Evolutionary conservation across 1,139 yeast genomes (phyloP), one percentile per base, ranked within the genome.

Genomic region (Lodderomyces elongisporus): DNA sequence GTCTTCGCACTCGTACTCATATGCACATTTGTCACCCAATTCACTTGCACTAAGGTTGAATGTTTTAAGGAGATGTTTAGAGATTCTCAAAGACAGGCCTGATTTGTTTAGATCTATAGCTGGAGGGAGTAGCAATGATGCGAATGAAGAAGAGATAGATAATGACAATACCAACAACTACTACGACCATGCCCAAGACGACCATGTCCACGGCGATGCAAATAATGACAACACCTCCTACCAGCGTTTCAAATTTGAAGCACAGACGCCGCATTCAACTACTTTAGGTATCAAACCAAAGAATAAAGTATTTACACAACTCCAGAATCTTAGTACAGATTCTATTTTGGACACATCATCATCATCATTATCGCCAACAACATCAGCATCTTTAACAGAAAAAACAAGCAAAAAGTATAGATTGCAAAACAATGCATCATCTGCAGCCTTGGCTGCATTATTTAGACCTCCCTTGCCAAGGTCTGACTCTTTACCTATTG

Each of bases 1-100:
- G 50, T 82, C 93, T 8, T 74, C 93, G 2, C 91, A 84, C 51
- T 83, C 95, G 2, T 85, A 83, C 50, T 84, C 94, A 0, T 85
- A 85, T 54, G 88, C 93, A 4, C 85, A 83, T 40, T 62, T 84
- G 37, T 80, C 93, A 4, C 91, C 88, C 14, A 82, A 83, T 48
- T 81, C 94, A 2, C 58, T 85, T 38, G 85, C 93, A 0, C 74
- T 85, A 35, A 62, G 95, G 36, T 60, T 85, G 40, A 79, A 80
- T 39, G 88, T 85, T 14, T 62, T 85, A 47, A 83, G 79, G 48
- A 62, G 94, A 42, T 81, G 93, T 5, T 58, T 85, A 33, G 87
- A 85, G 51, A 82, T 85, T 30, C 56, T 83, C 28, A 58, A 76
- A 37, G 88, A 79, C 34, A 60, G 82, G 31, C 85, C 85, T 0